Conservation (phyloP, 805 yeast species). For the Nakazawaea laoshanensis region DNA sequence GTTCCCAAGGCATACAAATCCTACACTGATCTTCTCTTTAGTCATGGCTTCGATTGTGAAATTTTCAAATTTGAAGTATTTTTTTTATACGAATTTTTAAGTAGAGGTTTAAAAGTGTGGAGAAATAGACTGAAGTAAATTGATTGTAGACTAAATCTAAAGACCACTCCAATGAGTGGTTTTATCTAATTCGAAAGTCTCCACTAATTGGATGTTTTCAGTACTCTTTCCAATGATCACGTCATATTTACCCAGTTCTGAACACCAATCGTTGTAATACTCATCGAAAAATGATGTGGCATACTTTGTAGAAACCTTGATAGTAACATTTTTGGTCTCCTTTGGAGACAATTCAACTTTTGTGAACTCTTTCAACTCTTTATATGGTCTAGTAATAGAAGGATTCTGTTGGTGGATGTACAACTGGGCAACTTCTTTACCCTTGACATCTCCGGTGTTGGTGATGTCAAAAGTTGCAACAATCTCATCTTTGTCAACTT, state of each 20-base stretch:
- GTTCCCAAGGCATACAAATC: slow-evolving; percentile 87
- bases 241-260: slow-evolving; percentile 44
- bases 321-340: slow-evolving; percentile 23
- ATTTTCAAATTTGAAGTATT: background rate
- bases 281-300: slow-evolving; percentile 49
- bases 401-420: slow-evolving; percentile 31
- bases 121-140: too few species aligned
- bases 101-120: too few species aligned
- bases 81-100: background rate
- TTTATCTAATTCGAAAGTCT: slow-evolving; percentile 8
- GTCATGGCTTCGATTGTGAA: background rate
- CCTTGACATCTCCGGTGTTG: slow-evolving; percentile 40
- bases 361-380: slow-evolving; percentile 48
- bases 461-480: slow-evolving; percentile 30
- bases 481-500: slow-evolving; percentile 13
- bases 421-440: slow-evolving; percentile 49
- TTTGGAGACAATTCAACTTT: slow-evolving; percentile 34
- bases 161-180: slow-evolving; percentile 12
- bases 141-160: slow-evolving; percentile 2
- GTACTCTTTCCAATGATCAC: slow-evolving; percentile 35
- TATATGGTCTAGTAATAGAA: slow-evolving; percentile 38
- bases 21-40: slow-evolving; percentile 44
- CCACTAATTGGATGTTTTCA: slow-evolving; percentile 9
- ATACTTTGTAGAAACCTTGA: slow-evolving; percentile 36
- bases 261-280: slow-evolving; percentile 38